Percentiles rank a stretch among this genome's conserved stretches.
Conservation (phyloP, 2,329 filamentous ascomycete genomes). For the Fusarium drepaniforme region DNA sequence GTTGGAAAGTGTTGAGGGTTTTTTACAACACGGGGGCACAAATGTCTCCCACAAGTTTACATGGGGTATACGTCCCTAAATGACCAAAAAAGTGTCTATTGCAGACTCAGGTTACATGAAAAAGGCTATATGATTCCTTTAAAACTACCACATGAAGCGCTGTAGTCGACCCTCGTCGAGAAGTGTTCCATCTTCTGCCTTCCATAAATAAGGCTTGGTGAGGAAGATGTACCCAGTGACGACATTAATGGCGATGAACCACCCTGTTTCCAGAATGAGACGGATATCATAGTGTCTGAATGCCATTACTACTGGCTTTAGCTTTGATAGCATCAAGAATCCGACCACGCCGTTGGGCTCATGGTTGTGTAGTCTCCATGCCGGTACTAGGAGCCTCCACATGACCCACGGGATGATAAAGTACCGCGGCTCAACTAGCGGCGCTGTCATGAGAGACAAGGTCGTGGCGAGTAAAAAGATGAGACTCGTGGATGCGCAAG, state of each 20-base stretch:
- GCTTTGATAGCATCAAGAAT: constrained; percentile 3
- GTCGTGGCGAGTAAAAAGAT: constrained; percentile 76
- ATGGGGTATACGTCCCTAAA: constrained; percentile 19
- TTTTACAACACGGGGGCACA: constrained; percentile 13
- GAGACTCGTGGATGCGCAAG: constrained; percentile 64
- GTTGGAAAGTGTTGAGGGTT: constrained; percentile 26
- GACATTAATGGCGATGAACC: constrained; percentile 75
- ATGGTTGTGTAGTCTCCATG: constrained; percentile 50
- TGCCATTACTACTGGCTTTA: constrained; percentile 5
- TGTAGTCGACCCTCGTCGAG: constrained; percentile 71
- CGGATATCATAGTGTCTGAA: constrained; percentile 57
- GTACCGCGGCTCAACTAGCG: constrained; percentile 94
- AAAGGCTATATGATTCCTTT: background rate
- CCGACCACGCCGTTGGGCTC: background rate
- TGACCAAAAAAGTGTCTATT: constrained; percentile 36
- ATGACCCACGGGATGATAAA: constrained; percentile 96
- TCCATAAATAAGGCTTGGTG: constrained; percentile 76
- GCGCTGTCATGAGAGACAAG: constrained; percentile 86
- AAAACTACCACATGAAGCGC: constrained; percentile 82
- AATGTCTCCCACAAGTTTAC: constrained; percentile 11
- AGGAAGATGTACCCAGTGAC: constrained; percentile 80
- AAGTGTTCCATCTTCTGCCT: constrained; percentile 60
- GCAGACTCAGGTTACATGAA: background rate
- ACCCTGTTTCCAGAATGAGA: constrained; percentile 72
- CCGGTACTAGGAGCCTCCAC: constrained; percentile 85